phyloP scores from a whole-genome alignment of 1,284 basidiomycete genomes.

The Sporisorium exsertum region DNA sequence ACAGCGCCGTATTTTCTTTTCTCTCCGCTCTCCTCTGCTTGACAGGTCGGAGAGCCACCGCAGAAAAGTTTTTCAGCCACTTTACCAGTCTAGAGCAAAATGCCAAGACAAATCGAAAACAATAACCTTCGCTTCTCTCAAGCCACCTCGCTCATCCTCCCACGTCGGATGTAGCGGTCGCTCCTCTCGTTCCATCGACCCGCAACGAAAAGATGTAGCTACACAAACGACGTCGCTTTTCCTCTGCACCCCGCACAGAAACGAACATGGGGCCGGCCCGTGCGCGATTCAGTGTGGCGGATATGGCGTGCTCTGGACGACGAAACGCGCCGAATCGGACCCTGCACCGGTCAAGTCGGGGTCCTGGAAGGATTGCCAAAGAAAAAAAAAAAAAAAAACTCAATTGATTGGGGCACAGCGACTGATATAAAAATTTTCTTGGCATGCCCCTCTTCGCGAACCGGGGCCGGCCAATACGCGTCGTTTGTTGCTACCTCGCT shows the following conservation, averaged over 20 bases:
- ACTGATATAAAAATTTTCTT: conserved; percentile 6
- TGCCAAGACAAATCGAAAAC: conserved; percentile 2
- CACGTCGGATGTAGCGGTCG: conserved; percentile 34
- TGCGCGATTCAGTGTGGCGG: too few species aligned
- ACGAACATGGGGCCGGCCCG: not conserved
- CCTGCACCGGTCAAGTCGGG: not conserved
- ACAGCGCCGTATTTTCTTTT: not conserved
- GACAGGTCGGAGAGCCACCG: too few species aligned
- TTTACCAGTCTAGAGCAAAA: not conserved
- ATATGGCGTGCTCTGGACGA: too few species aligned
- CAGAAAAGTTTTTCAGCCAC: not conserved
- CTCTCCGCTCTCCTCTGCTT: not conserved
- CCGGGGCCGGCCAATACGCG: conserved; percentile 6
- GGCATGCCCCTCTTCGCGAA: not conserved
- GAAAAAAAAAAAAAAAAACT: too few species aligned
- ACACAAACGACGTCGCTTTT: too few species aligned
- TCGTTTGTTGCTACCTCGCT: not conserved
- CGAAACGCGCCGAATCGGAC: not conserved
- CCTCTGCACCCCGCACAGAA: not conserved
- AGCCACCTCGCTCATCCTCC: not conserved
- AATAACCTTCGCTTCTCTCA: not conserved
- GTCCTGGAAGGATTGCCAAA: too few species aligned
- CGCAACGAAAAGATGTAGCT: too few species aligned
- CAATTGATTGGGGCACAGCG: not conserved
- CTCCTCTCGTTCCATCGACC: too few species aligned